Conservation (phyloP, 345 rosid genomes). For the Euphorbia pulcherrima region DNA sequence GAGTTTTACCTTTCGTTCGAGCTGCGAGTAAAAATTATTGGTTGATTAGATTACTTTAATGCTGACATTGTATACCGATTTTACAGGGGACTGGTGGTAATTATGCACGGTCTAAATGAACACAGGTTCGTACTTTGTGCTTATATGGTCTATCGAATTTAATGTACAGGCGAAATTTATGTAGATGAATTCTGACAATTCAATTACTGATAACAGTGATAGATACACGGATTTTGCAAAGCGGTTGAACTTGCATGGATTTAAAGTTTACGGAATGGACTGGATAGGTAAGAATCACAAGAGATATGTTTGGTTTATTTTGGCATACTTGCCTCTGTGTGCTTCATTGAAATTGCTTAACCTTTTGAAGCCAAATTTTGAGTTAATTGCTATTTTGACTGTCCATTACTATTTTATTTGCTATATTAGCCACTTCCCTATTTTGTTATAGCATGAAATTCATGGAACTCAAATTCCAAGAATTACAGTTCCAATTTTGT, state of each 20-base stretch:
- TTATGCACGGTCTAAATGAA: constrained; percentile 35
- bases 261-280: constrained; percentile 34
- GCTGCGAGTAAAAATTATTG: neutral
- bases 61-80: neutral
- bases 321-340: neutral
- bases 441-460: too few species aligned
- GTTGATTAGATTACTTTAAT: neutral
- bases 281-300: constrained; percentile 30
- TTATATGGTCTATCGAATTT: neutral
- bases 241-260: constrained; percentile 24
- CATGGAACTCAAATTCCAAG: too few species aligned
- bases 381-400: neutral
- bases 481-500: too few species aligned
- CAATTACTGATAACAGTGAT: constrained; percentile 18
- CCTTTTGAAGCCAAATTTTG: neutral
- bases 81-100: constrained; percentile 30
- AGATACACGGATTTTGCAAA: constrained; percentile 28
- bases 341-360: neutral
- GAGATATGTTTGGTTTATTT: neutral
- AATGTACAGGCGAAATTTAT: neutral
- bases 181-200: constrained; percentile 13
- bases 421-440: neutral
- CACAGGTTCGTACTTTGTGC: constrained; percentile 25
- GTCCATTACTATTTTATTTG: neutral
- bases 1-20: neutral